Conservation (phyloP, 805 yeast genomes). For the Lipomyces mesembrius region DNA sequence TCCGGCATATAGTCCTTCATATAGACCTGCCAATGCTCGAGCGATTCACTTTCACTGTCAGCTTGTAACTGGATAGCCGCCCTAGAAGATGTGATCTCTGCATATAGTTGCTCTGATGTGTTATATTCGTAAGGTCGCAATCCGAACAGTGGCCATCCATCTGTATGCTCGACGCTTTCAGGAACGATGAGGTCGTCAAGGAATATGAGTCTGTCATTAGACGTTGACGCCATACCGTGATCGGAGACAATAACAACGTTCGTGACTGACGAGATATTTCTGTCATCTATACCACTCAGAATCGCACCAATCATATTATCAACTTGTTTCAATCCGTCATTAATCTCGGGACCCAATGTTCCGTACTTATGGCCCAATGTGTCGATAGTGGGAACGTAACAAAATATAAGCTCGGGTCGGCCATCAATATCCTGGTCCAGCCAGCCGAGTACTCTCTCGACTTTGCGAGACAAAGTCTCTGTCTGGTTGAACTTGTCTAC, state of each 20-base stretch:
- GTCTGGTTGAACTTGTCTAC: constrained; percentile 68
- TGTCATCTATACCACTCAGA: constrained; percentile 52
- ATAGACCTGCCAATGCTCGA: constrained; percentile 53
- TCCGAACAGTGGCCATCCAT: constrained; percentile 89
- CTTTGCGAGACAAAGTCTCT: constrained; percentile 63
- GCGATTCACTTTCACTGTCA: constrained; percentile 38
- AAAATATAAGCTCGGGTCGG: constrained; percentile 77
- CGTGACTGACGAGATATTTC: constrained; percentile 67
- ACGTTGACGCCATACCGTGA: constrained; percentile 92
- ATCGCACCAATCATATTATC: constrained; percentile 65
- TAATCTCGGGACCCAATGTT: constrained; percentile 62
- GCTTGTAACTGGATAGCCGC: constrained; percentile 42
- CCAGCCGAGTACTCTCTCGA: constrained; percentile 65
- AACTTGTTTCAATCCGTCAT: constrained; percentile 61
- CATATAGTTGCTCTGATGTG: constrained; percentile 53
- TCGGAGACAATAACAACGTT: constrained; percentile 83
- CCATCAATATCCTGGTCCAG: constrained; percentile 57
- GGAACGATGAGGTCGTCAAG: constrained; percentile 72
- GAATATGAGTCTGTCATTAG: constrained; percentile 66
- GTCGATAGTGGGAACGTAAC: constrained; percentile 83
- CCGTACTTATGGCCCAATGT: constrained; percentile 78
- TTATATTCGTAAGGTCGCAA: constrained; percentile 58
- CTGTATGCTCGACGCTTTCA: constrained; percentile 60
- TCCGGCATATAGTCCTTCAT: constrained; percentile 58
- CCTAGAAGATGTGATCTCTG: constrained; percentile 49